phyloP scores from a whole-genome alignment of 345 rosid genomes.

The Aurinia saxatilis region DNA sequence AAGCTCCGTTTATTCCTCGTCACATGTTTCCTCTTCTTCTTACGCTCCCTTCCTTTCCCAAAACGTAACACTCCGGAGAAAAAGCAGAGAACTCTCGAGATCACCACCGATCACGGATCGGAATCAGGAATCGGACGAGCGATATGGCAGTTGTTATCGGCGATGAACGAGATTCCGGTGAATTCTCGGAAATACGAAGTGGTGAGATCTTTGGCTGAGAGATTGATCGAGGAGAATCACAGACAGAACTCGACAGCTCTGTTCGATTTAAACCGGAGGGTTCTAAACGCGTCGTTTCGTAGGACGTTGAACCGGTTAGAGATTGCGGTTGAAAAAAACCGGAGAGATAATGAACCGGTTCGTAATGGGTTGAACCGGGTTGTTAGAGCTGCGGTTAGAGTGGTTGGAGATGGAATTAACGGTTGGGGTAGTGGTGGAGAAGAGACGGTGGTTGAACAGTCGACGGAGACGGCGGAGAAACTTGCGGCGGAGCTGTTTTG shows the following conservation, averaged over 20 bases:
- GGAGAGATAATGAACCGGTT: constrained; percentile 27
- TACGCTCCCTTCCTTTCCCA: constrained; percentile 46
- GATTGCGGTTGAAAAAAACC: constrained; percentile 37
- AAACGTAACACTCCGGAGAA: background rate
- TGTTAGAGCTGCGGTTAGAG: constrained; percentile 33
- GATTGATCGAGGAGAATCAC: constrained; percentile 62
- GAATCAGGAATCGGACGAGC: constrained; percentile 67
- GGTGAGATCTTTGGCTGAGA: constrained; percentile 70
- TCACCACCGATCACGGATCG: background rate
- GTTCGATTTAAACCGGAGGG: constrained; percentile 48
- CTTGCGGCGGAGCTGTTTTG: constrained; percentile 82
- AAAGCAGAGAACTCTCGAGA: background rate
- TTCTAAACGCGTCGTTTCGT: constrained; percentile 54
- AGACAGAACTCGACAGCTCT: constrained; percentile 37
- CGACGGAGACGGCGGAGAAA: constrained; percentile 49
- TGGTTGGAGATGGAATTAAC: constrained; percentile 34
- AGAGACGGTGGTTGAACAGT: constrained; percentile 30
- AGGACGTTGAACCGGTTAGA: constrained; percentile 57
- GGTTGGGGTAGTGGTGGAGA: constrained; percentile 28
- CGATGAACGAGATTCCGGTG: constrained; percentile 59
- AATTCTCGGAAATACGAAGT: constrained; percentile 75
- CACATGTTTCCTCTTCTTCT: constrained; percentile 50
- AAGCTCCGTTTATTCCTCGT: constrained; percentile 40
- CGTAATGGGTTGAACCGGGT: constrained; percentile 36
- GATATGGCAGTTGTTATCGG: constrained; percentile 56